Conservation (phyloP, 78 protist species). For the Dictyostelium firmibasis region DNA sequence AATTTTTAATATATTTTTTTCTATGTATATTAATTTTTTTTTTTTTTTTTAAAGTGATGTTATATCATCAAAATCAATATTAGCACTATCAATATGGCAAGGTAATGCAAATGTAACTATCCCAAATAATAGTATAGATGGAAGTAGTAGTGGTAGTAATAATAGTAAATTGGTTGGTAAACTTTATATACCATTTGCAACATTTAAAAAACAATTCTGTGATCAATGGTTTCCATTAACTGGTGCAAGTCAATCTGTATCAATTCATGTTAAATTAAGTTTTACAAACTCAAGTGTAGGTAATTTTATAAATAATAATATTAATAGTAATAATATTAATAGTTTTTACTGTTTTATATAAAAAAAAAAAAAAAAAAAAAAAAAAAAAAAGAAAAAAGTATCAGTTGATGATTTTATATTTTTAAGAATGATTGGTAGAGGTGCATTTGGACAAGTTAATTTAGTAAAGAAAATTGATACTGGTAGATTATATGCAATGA, state of each 20-base stretch:
- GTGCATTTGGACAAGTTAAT: conserved; percentile 88
- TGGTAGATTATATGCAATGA: conserved; percentile 89
- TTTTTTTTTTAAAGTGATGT: conserved; percentile 33
- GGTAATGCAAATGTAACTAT: neutral
- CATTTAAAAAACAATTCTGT: conserved; percentile 47
- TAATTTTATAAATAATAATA: neutral
- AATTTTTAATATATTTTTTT: neutral
- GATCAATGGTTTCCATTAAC: conserved; percentile 62
- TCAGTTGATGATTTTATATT: conserved; percentile 82
- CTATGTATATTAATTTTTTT: neutral
- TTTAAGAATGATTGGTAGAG: conserved; percentile 85
- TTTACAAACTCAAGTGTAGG: conserved; percentile 61
- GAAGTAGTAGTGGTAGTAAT: neutral
- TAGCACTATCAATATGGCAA: conserved; percentile 66
- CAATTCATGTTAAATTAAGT: conserved; percentile 54
- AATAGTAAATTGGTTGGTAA: conserved; percentile 42
- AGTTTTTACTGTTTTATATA: neutral
- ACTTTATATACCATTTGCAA: conserved; percentile 42
- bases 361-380: neutral
- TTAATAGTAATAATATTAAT: neutral
- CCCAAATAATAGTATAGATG: neutral
- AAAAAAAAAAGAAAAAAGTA: conserved; percentile 36
- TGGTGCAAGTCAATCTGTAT: neutral
- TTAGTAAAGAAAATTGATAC: conserved; percentile 81
- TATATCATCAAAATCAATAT: conserved; percentile 32